Base-by-base conservation (phyloP, 73 alveolate species). In the Paramecium tetraurelia region DNA sequence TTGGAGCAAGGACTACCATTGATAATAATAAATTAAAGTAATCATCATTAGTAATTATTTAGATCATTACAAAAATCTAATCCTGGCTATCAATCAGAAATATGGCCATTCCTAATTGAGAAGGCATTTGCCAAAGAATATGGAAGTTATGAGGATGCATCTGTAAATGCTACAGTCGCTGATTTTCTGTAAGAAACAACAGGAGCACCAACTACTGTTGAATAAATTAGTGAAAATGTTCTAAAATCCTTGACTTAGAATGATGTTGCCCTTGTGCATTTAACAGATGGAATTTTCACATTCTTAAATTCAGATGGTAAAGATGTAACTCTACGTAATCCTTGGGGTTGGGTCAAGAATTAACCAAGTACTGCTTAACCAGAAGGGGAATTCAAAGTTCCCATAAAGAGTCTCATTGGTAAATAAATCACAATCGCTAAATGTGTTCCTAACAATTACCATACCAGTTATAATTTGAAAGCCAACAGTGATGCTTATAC, bases 41-140 rank as follows among this genome's bases (percentile, higher is more conserved):
- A 5, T 68, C 1, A 2, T 75, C 18, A 31, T 38, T 38, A n/a
- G 36, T 75, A 3, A 38, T n/a, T 21, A 2, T 2, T 11, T 75
- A 75, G 87, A 75, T 10, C 87, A 11, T 41, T 75, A 29, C 9
- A 22, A 16, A 41, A 75, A 75, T 35, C 68, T 4, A 38, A 75
- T 38, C 87, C 87, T 14, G 87, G 87, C 7, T 75, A 75, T 75
- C 10, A 29, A 41, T 75, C 87, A 29, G 87, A 75, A 75, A 12
- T 75, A 10, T 75, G 87, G 87, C 87, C 87, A 75, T 75, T 75
- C 10, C 9, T 75, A 12, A 41, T 75, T 2, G 87, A 75, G 21
- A 75, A 75, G 11, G 87, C 68, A 35, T 75, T 75, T 38, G 87
- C 87, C 14, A 75, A 75, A 75, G 87, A 35, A 75, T 75, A 75